Evolutionary conservation across 768 basidiomycete species (phyloP), one percentile per base, ranked within the genome.

Genomic region (Suillus lakei): DNA sequence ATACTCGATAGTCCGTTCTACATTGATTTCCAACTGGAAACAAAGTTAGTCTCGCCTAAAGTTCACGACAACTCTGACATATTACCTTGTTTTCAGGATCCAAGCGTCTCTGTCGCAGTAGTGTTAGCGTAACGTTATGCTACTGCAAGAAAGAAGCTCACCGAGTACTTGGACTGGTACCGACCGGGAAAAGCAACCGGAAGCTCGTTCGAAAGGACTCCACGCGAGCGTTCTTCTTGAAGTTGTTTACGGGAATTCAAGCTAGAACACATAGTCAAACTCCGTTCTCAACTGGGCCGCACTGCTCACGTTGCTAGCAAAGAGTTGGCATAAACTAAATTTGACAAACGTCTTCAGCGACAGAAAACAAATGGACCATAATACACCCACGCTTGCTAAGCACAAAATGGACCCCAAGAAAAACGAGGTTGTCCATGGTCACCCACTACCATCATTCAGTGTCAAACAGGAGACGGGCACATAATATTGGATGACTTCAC

Each of bases 341-440:
- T 39, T 12, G 23, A n/a, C 41, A 53, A 51, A 2, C 0, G 5
- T 56, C 10, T 7, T 69, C 18, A 67, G 28, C 5, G 41, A 64
- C 54, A 18, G 21, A 43, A 34, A 13, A 34, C 4, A 10, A 3
- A 32, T 39, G 1, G 15, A 2, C 18, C 50, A 13, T 38, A 7
- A 32, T 63, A 41, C 26, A 59, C 80, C 59, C 61, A 84, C 84
- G 70, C 73, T 86, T 87, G 68, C 81, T 79, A 63, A 87, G 86
- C 23, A 85, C 77, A 66, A 86, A 83, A 68, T 86, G 83, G 2
- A 87, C 68, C 2, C 80, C 85, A 81, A 85, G 78, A 69, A 86
- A 86, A 12, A 86, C 71, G 9, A 86, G 78, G 64, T 86, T 85
- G 8, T 81, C 79, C 76, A 84, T 80, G 3, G 73, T 64, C 18